These are phyloP conservation scores for Tetrapisispora nanseiensis DNA, from an alignment of 805 yeast genomes.

Conservation along the genomic window DNA sequence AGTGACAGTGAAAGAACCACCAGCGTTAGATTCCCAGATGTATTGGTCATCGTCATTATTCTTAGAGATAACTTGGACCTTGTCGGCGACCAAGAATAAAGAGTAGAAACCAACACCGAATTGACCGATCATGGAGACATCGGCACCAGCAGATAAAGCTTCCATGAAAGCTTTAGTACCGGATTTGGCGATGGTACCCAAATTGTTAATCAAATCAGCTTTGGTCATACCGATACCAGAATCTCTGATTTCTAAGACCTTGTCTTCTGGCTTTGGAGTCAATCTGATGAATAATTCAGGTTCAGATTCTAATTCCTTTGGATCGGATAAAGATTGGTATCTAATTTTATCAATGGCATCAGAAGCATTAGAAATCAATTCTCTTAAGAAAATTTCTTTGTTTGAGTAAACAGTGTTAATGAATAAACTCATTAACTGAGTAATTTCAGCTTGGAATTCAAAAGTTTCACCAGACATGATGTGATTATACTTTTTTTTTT, in stretches of 20 bases:
- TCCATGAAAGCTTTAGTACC: constrained; percentile 99
- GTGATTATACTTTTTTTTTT: neutral
- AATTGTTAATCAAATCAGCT: constrained; percentile 96
- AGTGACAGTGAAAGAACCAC: constrained; percentile 97
- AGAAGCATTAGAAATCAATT: constrained; percentile 95
- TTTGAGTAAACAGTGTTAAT: constrained; percentile 99
- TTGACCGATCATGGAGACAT: constrained; percentile 99
- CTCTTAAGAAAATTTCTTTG: constrained; percentile 98
- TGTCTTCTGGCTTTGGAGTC: constrained; percentile 91
- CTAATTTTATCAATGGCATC: constrained; percentile 99
- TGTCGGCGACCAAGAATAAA: constrained; percentile 96
- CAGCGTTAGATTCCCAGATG: constrained; percentile 99
- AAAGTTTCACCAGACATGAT: constrained; percentile 63
- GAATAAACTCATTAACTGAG: constrained; percentile 99
- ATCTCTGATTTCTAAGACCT: constrained; percentile 93
- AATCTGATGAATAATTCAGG: constrained; percentile 95
- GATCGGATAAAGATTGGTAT: constrained; percentile 91
- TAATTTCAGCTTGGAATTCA: constrained; percentile 99
- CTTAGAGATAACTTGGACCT: constrained; percentile 95
- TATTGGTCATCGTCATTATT: constrained; percentile 99
- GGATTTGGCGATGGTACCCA: constrained; percentile 99
- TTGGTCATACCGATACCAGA: constrained; percentile 99
- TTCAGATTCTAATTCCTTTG: constrained; percentile 84
- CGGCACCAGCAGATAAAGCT: constrained; percentile 98
- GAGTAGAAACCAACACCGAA: constrained; percentile 99